These are phyloP conservation scores for Nigrospora sphaerica DNA, from an alignment of 2,329 filamentous ascomycete species.

Conservation along the genomic window DNA sequence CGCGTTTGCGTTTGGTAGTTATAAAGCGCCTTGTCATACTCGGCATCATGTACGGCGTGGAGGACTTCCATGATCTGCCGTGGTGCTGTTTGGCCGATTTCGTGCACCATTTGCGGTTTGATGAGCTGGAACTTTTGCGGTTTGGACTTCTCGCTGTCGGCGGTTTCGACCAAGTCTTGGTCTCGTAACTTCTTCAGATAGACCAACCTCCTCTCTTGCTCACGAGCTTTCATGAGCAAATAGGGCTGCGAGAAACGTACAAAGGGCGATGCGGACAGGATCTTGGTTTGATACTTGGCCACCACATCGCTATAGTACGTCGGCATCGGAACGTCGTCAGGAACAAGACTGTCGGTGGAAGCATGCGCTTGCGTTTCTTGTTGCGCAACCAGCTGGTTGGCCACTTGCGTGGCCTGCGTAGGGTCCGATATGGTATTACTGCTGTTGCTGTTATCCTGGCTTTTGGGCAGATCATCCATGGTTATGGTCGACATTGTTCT, in stretches of 20 bases:
- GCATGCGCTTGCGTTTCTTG: constrained; percentile 37
- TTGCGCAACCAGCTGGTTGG: constrained; percentile 26
- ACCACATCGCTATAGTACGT: constrained; percentile 96
- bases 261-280: constrained; percentile 91
- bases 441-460: constrained; percentile 8
- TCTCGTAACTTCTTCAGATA: constrained; percentile 80
- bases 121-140: constrained; percentile 81
- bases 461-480: constrained; percentile 10
- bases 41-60: constrained; percentile 89
- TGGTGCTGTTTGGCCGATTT: constrained; percentile 71
- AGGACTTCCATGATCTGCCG: constrained; percentile 87
- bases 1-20: constrained; percentile 91
- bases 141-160: constrained; percentile 53
- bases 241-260: constrained; percentile 94
- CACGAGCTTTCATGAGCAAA: constrained; percentile 82
- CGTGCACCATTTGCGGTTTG: constrained; percentile 90
- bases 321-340: constrained; percentile 75
- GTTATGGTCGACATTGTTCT: constrained; percentile 12
- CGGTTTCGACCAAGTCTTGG: constrained; percentile 56
- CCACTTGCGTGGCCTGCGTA: constrained; percentile 9
- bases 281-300: constrained; percentile 84
- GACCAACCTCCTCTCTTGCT: constrained; percentile 78
- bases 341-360: constrained; percentile 50
- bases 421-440: not conserved
- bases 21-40: constrained; percentile 91